Evolutionary conservation across 345 rosid genomes (phyloP), one percentile per base, ranked within the genome.

Genomic region (Salix caprea): DNA sequence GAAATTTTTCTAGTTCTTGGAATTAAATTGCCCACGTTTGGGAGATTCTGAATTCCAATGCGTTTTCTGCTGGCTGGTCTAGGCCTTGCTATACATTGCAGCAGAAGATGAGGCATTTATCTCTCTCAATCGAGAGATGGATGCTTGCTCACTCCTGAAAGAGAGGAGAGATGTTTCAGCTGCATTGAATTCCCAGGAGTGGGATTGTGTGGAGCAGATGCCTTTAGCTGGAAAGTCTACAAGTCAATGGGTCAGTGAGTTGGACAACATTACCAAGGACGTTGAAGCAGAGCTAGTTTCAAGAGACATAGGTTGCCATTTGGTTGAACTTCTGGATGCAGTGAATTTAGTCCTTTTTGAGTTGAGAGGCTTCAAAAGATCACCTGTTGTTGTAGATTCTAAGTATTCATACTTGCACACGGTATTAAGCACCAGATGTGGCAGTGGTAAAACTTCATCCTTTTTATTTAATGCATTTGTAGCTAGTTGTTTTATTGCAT

Each of bases 31-130:
- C 8, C 7, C 14, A 64, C 39, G 5, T 70, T 32, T 61, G 76
- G 40, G 69, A 54, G 68, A 66, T 76, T 75, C 48, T 28, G 26
- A 26, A 52, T 56, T 50, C 60, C 74, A 50, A 37, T 74, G 76
- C 73, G 39, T 70, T 72, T 50, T 21, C 36, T 65, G n/a, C 71
- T 28, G 78, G 69, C 62, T 82, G 64, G 71, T 82, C 82, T 78
- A 94, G 98, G 92, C 84, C 80, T 81, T 94, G 84, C 85, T 94
- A 48, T 89, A 83, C 77, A 83, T 94, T 85, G 95, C 98, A 70
- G 97, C 94, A 73, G 98, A 94, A 81, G 98, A 94, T 86, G 97
- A 92, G 86, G 96, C 94, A 40, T 90, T 85, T 68, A 36, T 87
- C 83, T 87, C 90, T 81, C 73, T 79, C 48, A 85, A 89, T 82